Evolutionary conservation across 208 protist genomes (phyloP), one percentile per base, ranked within the genome.

Genomic region (Blechomonas ayalai): DNA sequence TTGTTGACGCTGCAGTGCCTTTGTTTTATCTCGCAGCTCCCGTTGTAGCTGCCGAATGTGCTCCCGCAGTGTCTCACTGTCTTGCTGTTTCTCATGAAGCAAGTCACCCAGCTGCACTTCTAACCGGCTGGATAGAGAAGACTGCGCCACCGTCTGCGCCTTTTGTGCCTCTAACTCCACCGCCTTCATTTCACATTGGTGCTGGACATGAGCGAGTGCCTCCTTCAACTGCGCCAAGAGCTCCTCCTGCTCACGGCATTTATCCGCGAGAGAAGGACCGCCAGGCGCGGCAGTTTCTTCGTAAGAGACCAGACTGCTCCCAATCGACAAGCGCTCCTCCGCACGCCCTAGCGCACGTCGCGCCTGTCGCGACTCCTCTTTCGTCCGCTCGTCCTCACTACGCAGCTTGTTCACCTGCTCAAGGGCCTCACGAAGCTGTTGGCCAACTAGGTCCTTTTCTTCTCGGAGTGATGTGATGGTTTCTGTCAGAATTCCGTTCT

Each of bases 41-140:
- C 40, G 23, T 9, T 60, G 61, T 19, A 76, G 62, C 31, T 71
- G 52, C 20, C 35, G 42, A 42, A 76, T 67, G 52, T 71, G 67
- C 25, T 64, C 67, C 8, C 56, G 60, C 34, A 69, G 36, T 2
- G 51, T 59, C 29, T 40, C 44, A 9, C 45, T 31, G 20, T 76
- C 67, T 24, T 69, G 52, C 1, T 40, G 48, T 19, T 54, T 71
- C 7, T 67, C 61, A 31, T 59, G 48, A 13, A 51, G 58, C 15
- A 42, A 16, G 15, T 47, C 54, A 16, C 62, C 57, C 10, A 76
- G 62, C 43, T 76, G 60, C 46, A 49, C 52, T 34, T 69, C 60
- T 0, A 74, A 56, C 41, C 27, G 24, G 50, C 60, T 13, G 45
- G 20, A 1, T 54, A 46, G 16, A 67, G 31, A 8, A 35, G n/a